These are phyloP conservation scores for Saccharomyces hybrid DNA, from an alignment of 1,139 yeast species.

Conservation along the genomic window DNA sequence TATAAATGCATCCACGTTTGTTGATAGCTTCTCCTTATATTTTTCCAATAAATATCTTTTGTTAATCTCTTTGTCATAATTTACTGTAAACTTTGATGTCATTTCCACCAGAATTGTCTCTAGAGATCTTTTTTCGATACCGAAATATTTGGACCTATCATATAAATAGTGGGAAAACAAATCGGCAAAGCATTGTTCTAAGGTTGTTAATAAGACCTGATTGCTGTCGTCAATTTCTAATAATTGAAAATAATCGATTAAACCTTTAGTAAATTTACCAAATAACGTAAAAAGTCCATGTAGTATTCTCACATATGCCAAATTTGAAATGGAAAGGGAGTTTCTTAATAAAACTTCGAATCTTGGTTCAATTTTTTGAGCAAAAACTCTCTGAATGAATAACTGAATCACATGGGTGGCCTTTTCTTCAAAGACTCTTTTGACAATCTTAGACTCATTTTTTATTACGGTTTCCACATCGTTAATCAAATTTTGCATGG, in stretches of 20 bases:
- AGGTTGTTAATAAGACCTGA: conserved; percentile 39
- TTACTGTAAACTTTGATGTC: conserved; percentile 45
- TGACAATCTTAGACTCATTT: conserved; percentile 66
- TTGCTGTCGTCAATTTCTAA: conserved; percentile 41
- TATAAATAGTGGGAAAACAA: conserved; percentile 64
- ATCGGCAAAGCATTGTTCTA: conserved; percentile 69
- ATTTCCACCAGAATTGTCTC: conserved; percentile 49
- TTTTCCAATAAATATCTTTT: conserved; percentile 42
- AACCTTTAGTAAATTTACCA: conserved; percentile 55
- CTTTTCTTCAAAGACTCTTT: conserved; percentile 63
- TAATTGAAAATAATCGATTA: conserved; percentile 48
- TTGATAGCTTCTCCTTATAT: conserved; percentile 18
- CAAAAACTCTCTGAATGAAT: conserved; percentile 70
- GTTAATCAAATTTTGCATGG: conserved; percentile 35
- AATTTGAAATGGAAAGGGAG: conserved; percentile 55
- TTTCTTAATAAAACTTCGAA: conserved; percentile 55
- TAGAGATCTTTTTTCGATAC: conserved; percentile 62
- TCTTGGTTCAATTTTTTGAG: conserved; percentile 64
- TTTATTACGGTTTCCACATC: conserved; percentile 44
- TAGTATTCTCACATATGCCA: conserved; percentile 73
- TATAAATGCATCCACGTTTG: conserved; percentile 6
- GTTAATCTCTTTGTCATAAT: conserved; percentile 45
- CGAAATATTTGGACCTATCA: conserved; percentile 59
- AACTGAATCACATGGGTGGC: conserved; percentile 59
- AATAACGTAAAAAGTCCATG: conserved; percentile 57